Percentiles rank a stretch among this genome's conserved stretches.
Conservation (phyloP, 495 filamentous ascomycete species). For the Hypoxylon fragiforme region DNA sequence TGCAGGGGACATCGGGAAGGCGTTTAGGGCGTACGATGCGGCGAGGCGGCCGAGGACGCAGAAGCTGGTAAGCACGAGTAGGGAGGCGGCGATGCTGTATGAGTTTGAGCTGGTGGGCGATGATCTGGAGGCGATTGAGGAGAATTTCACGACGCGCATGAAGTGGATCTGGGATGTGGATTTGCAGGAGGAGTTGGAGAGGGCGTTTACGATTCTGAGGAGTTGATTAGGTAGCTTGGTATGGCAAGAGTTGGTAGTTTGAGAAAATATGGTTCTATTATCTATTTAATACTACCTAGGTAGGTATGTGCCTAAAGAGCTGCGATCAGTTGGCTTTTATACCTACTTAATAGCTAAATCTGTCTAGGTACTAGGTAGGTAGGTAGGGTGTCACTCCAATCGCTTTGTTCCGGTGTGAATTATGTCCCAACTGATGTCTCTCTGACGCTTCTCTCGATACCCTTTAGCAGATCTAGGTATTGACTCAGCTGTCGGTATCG, state of each 20-base stretch:
- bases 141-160: slow-evolving; percentile 34
- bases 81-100: slow-evolving; percentile 44
- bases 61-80: slow-evolving; percentile 48
- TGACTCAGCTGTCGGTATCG: not conserved
- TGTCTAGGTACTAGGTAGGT: too few species aligned
- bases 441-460: too few species aligned
- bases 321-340: too few species aligned
- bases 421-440: too few species aligned
- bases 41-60: slow-evolving; percentile 55
- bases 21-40: slow-evolving; percentile 64
- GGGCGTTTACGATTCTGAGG: slow-evolving; percentile 12
- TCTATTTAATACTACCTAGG: too few species aligned
- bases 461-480: too few species aligned
- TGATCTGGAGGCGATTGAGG: slow-evolving; percentile 36
- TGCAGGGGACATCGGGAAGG: slow-evolving; percentile 48
- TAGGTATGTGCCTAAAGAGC: too few species aligned
- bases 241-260: not conserved
- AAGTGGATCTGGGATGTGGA: slow-evolving; percentile 44
- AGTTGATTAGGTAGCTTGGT: not conserved
- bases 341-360: too few species aligned
- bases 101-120: slow-evolving; percentile 38
- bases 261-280: too few species aligned
- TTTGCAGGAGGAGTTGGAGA: slow-evolving; percentile 32
- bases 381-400: too few species aligned
- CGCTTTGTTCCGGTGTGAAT: too few species aligned